Evolutionary conservation across 164 flowering plant genomes (phyloP), one percentile per base, ranked within the genome.

Genomic region (Piper longum): DNA sequence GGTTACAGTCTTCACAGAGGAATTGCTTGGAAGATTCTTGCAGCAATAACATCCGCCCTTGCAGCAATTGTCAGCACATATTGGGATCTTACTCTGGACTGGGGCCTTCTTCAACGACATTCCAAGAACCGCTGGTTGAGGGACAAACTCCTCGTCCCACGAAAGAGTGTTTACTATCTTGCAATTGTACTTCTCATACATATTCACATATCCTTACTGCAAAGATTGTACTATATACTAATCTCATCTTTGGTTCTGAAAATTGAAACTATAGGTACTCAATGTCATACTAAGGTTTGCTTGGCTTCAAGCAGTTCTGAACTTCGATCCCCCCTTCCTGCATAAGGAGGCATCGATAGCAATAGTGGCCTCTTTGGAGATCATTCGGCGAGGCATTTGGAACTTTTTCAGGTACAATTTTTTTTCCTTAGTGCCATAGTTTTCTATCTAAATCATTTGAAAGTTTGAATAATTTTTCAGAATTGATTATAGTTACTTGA

Each of bases 341-440:
- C 88, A 83, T 59, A 61, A 51, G 43, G 52, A 78, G 62, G 70
- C 82, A 8, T 18, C 76, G 56, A 18, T 70, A 39, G 18, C 86
- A 3, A 67, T 78, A 39, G 72, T 83, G 41, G 87, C 96, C 19
- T 56, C 81, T 70, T 66, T 88, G 11, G 96, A 88, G 77, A 85
- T 88, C 67, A 65, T 88, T 64, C 84, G 96, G 18, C 86, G 96
- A 5, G 91, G 91, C 57, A 73, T 88, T 0, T 88, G 91, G 91
- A 88, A 82, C 62, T 86, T 88, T 73, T 88, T 88, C 79, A 83
- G 91, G 95, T 88, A 72, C 3, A 36, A 43, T 26, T 26, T 26
- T 26, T 26, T 26, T 26, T 26, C 1, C 36, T 26, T 2, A 26
- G 36, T 1, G 2, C 36, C 36, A 26, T 26, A 26, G 36, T 26